Percentiles rank a stretch among this genome's conserved stretches.
Evolutionary conservation across 2,329 filamentous ascomycete species (phyloP).

Genomic region (Penicillium brevicompactum): DNA sequence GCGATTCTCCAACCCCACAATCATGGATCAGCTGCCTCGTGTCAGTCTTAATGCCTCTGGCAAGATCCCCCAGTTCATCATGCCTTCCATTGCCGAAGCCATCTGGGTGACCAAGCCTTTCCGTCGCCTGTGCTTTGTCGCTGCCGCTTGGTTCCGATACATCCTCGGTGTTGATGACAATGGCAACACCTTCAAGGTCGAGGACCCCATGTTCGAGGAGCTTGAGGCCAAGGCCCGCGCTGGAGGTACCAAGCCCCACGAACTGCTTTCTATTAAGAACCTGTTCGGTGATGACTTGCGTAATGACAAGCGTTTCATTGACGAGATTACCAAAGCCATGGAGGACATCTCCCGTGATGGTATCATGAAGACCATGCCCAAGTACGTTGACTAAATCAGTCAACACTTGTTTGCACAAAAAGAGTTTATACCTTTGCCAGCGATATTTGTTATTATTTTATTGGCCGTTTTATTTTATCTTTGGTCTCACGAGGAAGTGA

Average conservation of each 20-base stretch:
- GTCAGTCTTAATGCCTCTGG: constrained; percentile 56
- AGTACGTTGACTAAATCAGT: constrained; percentile 47
- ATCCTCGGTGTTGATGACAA: constrained; percentile 54
- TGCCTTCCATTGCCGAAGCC: constrained; percentile 41
- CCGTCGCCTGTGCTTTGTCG: constrained; percentile 53
- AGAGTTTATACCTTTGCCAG: constrained; percentile 15
- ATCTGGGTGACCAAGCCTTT: constrained; percentile 51
- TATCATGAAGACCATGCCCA: constrained; percentile 52
- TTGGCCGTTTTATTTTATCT: not conserved
- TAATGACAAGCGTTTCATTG: constrained; percentile 50
- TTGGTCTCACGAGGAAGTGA: constrained; percentile 10
- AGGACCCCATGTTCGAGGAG: constrained; percentile 54
- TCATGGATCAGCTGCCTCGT: constrained; percentile 58
- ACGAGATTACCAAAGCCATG: constrained; percentile 52
- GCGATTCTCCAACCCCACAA: constrained; percentile 59
- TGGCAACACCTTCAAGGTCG: constrained; percentile 44
- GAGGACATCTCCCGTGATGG: constrained; percentile 52
- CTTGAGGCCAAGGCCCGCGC: constrained; percentile 50
- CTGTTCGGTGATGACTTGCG: constrained; percentile 58
- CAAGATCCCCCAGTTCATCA: constrained; percentile 54
- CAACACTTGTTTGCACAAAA: constrained; percentile 6
- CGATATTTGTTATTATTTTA: constrained; percentile 18
- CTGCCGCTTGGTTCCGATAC: constrained; percentile 56
- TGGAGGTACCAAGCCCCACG: constrained; percentile 46
- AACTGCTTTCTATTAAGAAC: constrained; percentile 50